Conservation (phyloP, 495 filamentous ascomycete genomes). For the Penicillium verhagenii region DNA sequence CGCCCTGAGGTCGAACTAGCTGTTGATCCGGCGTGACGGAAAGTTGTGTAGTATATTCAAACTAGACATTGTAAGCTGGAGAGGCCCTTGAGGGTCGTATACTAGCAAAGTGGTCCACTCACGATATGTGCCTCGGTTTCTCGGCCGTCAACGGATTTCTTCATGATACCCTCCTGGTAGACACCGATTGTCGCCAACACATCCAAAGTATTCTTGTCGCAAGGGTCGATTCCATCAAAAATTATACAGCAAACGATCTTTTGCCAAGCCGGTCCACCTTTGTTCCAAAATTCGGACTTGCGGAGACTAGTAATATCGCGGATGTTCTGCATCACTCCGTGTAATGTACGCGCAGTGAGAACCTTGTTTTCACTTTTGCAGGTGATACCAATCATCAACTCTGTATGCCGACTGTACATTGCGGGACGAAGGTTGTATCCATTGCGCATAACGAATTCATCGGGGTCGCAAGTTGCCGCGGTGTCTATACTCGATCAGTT, state of each 20-base stretch:
- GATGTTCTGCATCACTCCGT: constrained; percentile 98
- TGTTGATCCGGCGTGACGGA: constrained; percentile 17
- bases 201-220: constrained; percentile 92
- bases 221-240: constrained; percentile 96
- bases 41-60: constrained; percentile 19
- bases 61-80: constrained; percentile 8
- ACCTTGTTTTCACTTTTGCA: constrained; percentile 99
- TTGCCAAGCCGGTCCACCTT: constrained; percentile 97
- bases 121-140: constrained; percentile 92
- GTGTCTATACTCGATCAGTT: constrained; percentile 58
- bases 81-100: too few relatives aligned
- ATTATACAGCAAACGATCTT: constrained; percentile 97
- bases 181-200: constrained; percentile 91
- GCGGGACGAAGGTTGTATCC: constrained; percentile 97
- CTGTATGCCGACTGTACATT: constrained; percentile 98
- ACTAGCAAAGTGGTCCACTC: too few relatives aligned
- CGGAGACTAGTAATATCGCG: constrained; percentile 96
- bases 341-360: constrained; percentile 84
- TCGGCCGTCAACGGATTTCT: constrained; percentile 94
- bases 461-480: constrained; percentile 95
- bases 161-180: constrained; percentile 97
- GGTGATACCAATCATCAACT: constrained; percentile 94
- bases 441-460: constrained; percentile 97
- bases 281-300: constrained; percentile 98
- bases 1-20: constrained; percentile 10